Conservation (phyloP, 768 basidiomycete genomes). For the Rubroboletus satanas region DNA sequence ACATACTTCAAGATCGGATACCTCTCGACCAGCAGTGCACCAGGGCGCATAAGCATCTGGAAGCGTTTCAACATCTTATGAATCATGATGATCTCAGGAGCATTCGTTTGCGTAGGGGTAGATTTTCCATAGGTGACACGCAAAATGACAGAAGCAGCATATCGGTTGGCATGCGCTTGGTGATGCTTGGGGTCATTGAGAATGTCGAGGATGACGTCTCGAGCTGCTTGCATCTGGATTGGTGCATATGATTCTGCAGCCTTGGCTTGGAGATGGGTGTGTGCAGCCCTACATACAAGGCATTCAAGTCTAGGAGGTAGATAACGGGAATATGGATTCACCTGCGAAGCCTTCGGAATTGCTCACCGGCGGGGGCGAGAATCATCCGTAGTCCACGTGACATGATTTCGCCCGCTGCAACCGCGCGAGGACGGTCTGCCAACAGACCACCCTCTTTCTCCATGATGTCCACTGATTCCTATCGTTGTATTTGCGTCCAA, state of each 20-base stretch:
- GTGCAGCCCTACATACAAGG: slow-evolving; percentile 42
- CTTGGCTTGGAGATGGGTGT: slow-evolving; percentile 56
- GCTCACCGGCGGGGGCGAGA: slow-evolving; percentile 53
- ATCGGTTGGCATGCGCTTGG: slow-evolving; percentile 51
- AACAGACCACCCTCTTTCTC: slow-evolving; percentile 58
- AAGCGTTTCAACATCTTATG: slow-evolving; percentile 35
- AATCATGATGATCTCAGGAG: slow-evolving; percentile 33
- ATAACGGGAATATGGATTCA: slow-evolving; percentile 17
- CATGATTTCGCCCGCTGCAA: slow-evolving; percentile 57
- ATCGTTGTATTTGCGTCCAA: not conserved
- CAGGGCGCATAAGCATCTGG: slow-evolving; percentile 35
- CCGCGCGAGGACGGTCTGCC: slow-evolving; percentile 52
- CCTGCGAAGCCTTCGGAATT: slow-evolving; percentile 60
- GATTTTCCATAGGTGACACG: slow-evolving; percentile 35
- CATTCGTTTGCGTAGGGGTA: slow-evolving; percentile 26
- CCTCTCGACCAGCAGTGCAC: slow-evolving; percentile 34
- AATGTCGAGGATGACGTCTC: slow-evolving; percentile 31
- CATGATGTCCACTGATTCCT: slow-evolving; percentile 64
- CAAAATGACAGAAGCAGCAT: slow-evolving; percentile 35
- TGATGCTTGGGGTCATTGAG: slow-evolving; percentile 38
- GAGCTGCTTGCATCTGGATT: slow-evolving; percentile 39
- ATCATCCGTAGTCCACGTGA: slow-evolving; percentile 57
- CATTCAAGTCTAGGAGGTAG: no score
- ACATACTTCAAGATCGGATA: slow-evolving; percentile 43
- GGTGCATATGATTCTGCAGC: slow-evolving; percentile 46